phyloP scores from a whole-genome alignment of 179 eudicot species.

The Heliamphora ciliata region DNA sequence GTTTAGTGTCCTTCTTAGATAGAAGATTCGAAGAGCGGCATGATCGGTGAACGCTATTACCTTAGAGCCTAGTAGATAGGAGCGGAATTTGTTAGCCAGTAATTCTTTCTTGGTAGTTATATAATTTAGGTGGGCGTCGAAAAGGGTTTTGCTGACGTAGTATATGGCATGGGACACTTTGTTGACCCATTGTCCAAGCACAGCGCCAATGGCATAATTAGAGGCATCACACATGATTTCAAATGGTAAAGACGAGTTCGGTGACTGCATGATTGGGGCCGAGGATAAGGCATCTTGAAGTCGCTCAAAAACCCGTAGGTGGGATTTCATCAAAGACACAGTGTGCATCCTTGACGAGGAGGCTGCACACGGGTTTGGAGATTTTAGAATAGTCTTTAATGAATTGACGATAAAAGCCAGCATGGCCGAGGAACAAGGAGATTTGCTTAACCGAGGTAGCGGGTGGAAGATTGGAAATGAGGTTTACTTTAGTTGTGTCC shows the following conservation, averaged over 20 bases:
- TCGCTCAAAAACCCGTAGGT: too few relatives aligned
- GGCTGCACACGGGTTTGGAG: background rate
- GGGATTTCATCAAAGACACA: background rate
- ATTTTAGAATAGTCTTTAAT: background rate
- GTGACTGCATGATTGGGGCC: background rate
- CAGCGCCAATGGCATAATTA: background rate
- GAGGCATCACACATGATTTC: background rate
- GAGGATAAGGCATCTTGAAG: too few relatives aligned
- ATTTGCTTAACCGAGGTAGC: background rate
- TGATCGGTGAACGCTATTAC: too few relatives aligned
- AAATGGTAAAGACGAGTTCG: background rate
- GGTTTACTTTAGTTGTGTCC: conserved; percentile 2
- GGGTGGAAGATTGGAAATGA: background rate
- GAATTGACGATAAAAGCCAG: background rate
- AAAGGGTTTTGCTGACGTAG: too few relatives aligned
- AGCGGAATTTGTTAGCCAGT: too few relatives aligned
- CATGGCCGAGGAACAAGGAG: background rate
- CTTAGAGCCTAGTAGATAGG: too few relatives aligned
- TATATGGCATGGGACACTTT: too few relatives aligned
- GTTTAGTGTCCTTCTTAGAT: too few relatives aligned
- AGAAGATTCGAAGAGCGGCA: too few relatives aligned
- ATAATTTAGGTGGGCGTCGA: too few relatives aligned
- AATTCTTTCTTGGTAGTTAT: too few relatives aligned
- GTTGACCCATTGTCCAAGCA: too few relatives aligned
- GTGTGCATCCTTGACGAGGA: background rate